Conservation (phyloP, 345 rosid genomes). For the Xanthoceras sorbifolium region DNA sequence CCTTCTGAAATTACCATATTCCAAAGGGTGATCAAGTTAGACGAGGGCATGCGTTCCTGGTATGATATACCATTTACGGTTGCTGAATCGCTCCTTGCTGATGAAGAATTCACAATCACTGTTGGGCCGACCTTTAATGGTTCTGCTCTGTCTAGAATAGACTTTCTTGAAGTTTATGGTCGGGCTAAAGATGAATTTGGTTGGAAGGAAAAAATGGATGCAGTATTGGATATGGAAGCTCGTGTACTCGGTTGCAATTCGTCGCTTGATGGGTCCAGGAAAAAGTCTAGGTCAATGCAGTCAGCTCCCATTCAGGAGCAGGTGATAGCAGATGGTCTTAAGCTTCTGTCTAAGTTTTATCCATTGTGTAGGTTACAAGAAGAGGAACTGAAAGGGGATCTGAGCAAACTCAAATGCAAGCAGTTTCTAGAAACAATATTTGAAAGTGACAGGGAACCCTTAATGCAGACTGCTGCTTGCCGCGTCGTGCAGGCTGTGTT, state of each 20-base stretch:
- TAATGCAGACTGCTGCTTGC: conserved; percentile 91
- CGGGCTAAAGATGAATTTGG: conserved; percentile 99
- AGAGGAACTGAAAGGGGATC: conserved; percentile 55
- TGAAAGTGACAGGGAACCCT: conserved; percentile 88
- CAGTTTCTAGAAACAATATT: conserved; percentile 74
- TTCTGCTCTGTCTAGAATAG: conserved; percentile 81
- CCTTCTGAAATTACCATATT: conserved; percentile 87
- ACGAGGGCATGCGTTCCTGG: conserved; percentile 96
- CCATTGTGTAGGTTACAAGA: conserved; percentile 53
- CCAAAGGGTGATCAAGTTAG: conserved; percentile 90
- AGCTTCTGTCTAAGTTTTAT: conserved; percentile 75
- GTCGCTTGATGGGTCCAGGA: conserved; percentile 60
- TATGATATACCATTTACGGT: conserved; percentile 95
- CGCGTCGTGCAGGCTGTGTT: conserved; percentile 83
- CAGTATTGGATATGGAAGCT: conserved; percentile 91
- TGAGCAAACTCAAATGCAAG: conserved; percentile 73
- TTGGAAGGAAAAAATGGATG: conserved; percentile 98
- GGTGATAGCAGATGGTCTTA: conserved; percentile 89
- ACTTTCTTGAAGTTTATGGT: conserved; percentile 92
- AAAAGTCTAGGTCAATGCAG: conserved; percentile 64
- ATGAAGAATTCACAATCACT: conserved; percentile 84
- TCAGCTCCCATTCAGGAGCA: conserved; percentile 81
- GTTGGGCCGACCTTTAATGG: conserved; percentile 88
- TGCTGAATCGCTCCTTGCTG: conserved; percentile 96
- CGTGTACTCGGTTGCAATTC: conserved; percentile 85